Evolutionary conservation across 495 filamentous ascomycete genomes (phyloP).

Genomic region (Margaritispora aquatica): DNA sequence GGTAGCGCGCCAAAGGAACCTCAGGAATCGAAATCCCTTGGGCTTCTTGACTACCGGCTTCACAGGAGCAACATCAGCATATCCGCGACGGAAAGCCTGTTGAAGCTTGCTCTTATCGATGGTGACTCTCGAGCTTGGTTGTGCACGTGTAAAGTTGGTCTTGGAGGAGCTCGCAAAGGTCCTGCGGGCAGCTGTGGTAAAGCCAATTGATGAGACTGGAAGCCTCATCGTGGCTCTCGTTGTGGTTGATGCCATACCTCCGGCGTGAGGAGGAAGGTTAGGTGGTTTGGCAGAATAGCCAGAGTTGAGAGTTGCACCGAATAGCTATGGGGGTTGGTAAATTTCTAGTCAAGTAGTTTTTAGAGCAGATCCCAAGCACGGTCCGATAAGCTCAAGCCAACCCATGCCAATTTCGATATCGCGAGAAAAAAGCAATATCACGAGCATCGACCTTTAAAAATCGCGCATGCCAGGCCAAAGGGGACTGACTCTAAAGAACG

Average conservation of each 20-base stretch:
- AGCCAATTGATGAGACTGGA: slow-evolving; percentile 19
- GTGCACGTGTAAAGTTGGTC: slow-evolving; percentile 11
- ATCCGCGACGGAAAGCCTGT: slow-evolving; percentile 18
- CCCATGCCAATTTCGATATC: not conserved
- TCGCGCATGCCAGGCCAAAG: not conserved
- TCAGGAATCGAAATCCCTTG: slow-evolving; percentile 37
- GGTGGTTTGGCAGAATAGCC: not conserved
- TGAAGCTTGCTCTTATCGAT: slow-evolving; percentile 16
- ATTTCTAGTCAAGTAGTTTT: not conserved
- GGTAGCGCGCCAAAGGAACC: slow-evolving; percentile 71
- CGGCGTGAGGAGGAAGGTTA: slow-evolving; percentile 4
- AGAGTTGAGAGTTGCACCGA: not conserved
- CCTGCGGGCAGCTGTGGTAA: slow-evolving; percentile 5
- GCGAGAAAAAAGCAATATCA: not conserved
- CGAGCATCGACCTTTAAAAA: not conserved
- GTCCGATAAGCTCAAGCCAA: not conserved
- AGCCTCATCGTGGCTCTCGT: slow-evolving; percentile 19
- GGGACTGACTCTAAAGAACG: not conserved
- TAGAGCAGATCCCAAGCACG: not conserved
- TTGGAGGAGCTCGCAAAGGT: slow-evolving; percentile 9
- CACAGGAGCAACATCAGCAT: slow-evolving; percentile 24
- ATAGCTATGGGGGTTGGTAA: not conserved
- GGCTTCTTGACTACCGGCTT: slow-evolving; percentile 28
- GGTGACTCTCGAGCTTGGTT: slow-evolving; percentile 11
- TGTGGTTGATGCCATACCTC: slow-evolving; percentile 16